Evolutionary conservation across 495 filamentous ascomycete genomes (phyloP).

Genomic region (Penicillium silybi): DNA sequence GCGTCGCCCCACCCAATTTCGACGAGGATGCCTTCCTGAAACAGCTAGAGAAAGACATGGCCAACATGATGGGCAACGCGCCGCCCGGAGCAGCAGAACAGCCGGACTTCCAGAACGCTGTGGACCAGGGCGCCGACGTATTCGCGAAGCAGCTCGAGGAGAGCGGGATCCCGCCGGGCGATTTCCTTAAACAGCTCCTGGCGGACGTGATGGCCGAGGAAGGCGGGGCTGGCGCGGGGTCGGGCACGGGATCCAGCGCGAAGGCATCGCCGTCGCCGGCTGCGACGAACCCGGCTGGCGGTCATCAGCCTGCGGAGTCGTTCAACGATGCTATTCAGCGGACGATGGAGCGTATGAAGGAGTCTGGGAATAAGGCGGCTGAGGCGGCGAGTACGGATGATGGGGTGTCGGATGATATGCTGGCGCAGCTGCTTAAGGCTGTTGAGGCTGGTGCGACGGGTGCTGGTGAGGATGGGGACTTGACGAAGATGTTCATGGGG

Average conservation of each 20-base stretch:
- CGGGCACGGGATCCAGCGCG: background rate
- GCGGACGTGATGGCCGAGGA: slow-evolving; percentile 81
- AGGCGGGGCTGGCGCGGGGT: slow-evolving; percentile 21
- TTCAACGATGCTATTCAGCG: slow-evolving; percentile 89
- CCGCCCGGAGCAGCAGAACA: slow-evolving; percentile 1
- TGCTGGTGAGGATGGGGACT: slow-evolving; percentile 73
- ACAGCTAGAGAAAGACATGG: slow-evolving; percentile 84
- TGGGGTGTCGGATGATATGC: slow-evolving; percentile 72
- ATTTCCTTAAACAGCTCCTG: slow-evolving; percentile 77
- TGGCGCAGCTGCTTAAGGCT: slow-evolving; percentile 81
- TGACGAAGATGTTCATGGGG: slow-evolving; percentile 85
- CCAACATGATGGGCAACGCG: slow-evolving; percentile 58
- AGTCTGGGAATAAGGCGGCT: slow-evolving; percentile 74
- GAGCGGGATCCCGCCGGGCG: slow-evolving; percentile 64
- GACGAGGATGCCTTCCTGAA: slow-evolving; percentile 68
- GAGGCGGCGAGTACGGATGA: slow-evolving; percentile 63
- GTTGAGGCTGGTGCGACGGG: slow-evolving; percentile 58
- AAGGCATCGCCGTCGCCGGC: slow-evolving; percentile 10
- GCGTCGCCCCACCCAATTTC: slow-evolving; percentile 21
- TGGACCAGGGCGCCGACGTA: slow-evolving; percentile 38
- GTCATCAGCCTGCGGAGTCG: slow-evolving; percentile 40
- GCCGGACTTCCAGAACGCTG: slow-evolving; percentile 21
- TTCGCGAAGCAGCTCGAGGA: slow-evolving; percentile 81
- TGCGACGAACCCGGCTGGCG: slow-evolving; percentile 6
- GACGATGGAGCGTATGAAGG: slow-evolving; percentile 93